Evolutionary conservation across 2,329 filamentous ascomycete genomes (phyloP).

Genomic region (Domatiomyces globalis): DNA sequence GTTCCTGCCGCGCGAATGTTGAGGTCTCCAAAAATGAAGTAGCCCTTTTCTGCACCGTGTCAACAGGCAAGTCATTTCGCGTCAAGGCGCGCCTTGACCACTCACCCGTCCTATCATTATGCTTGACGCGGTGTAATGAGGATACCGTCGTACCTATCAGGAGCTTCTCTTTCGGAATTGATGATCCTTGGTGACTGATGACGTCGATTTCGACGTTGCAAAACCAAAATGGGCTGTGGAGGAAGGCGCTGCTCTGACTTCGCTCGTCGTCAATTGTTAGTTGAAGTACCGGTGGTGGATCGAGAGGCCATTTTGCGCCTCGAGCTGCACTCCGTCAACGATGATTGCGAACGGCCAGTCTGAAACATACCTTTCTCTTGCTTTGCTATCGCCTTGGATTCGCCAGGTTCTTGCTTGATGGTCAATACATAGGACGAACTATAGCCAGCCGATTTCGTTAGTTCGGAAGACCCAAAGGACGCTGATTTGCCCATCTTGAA

Average conservation of each 20-base stretch:
- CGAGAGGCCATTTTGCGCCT: slow-evolving; percentile 3
- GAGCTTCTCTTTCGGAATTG: slow-evolving; percentile 21
- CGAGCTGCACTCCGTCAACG: neutral
- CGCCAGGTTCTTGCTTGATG: slow-evolving; percentile 2
- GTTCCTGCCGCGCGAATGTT: slow-evolving; percentile 61
- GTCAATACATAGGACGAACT: slow-evolving; percentile 3
- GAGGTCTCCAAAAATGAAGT: slow-evolving; percentile 83
- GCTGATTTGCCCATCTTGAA: slow-evolving; percentile 2
- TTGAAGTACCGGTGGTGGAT: slow-evolving; percentile 5
- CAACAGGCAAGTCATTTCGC: neutral
- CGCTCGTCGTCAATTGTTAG: slow-evolving; percentile 1
- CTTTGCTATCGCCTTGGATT: neutral
- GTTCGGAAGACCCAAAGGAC: slow-evolving; percentile 1
- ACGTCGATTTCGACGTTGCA: slow-evolving; percentile 2
- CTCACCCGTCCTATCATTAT: slow-evolving; percentile 3
- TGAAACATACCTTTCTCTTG: neutral
- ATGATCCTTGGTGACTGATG: slow-evolving; percentile 1
- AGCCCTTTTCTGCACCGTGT: slow-evolving; percentile 51
- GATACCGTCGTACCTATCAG: slow-evolving; percentile 19
- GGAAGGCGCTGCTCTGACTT: slow-evolving; percentile 1
- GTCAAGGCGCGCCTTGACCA: neutral
- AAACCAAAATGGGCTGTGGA: slow-evolving; percentile 4
- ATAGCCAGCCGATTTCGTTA: slow-evolving; percentile 1
- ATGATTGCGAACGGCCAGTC: neutral
- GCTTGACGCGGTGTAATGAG: slow-evolving; percentile 5